Base-by-base conservation (phyloP, 352 stramenopile species). In the Pythium periplocum region DNA sequence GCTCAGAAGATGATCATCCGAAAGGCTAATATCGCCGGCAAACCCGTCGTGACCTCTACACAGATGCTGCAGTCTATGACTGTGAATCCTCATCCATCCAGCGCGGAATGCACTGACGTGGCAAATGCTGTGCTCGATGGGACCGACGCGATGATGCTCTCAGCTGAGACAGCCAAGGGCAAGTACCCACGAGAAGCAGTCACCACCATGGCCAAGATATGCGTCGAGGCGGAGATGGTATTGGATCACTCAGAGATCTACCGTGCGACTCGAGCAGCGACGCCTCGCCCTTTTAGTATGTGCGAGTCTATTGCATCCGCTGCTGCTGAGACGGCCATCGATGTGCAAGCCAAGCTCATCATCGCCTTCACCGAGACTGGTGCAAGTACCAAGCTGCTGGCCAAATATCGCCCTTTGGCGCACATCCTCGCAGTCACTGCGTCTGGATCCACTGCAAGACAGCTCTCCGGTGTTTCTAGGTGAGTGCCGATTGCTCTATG, bases 31-130 rank as follows among this genome's bases (percentile, higher is more conserved):
- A 84, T 97, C 44, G 90, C 86, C 9, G 97, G 97, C 26, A 99
- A 99, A 62, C 97, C 97, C 1, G 97, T 99, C 2, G 94, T 99
- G 48, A 98, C 96, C 7, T 98, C 97, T 0, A 94, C 84, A 9
- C 84, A 84, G 71, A 99, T 99, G 98, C 77, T 99, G 10, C 97
- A 99, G 66, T 98, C 89, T 11, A 99, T 99, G 97, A 98, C 97
- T 53, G 89, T 70, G 52, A 99, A 99, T 68, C 96, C 93, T 33
- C 78, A 82, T 39, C 98, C 98, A 35, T 99, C 97, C 2, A 98
- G 97, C 57, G 98, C 98, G 11, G 98, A 99, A 71, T 98, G 95
- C 66, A 98, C 96, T 4, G 98, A 99, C 70, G 97, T 99, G 11
- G 96, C 97, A 35, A 99, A 99, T 64, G 96, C 98, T 36, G 97